phyloP scores from a whole-genome alignment of 257 asterid species.

The Solanum etuberosum region DNA sequence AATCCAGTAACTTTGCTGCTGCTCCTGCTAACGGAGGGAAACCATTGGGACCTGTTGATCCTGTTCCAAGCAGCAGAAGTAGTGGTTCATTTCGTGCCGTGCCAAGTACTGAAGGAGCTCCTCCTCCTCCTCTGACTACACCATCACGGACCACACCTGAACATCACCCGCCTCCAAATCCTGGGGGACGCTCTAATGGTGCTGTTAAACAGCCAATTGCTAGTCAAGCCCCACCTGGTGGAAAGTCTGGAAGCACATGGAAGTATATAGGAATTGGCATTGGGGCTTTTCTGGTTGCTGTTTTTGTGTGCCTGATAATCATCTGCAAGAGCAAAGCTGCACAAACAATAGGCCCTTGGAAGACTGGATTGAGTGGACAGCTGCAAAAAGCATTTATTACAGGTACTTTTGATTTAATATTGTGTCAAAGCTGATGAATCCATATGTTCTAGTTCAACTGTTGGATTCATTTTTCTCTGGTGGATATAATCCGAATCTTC shows the following conservation, averaged over 20 bases:
- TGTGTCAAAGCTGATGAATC: not conserved
- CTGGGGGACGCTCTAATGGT: not conserved
- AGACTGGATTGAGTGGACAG: slow-evolving; percentile 89
- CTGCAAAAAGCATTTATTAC: slow-evolving; percentile 84
- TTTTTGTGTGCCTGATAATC: slow-evolving; percentile 20
- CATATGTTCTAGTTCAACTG: not conserved
- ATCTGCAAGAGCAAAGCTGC: slow-evolving; percentile 53
- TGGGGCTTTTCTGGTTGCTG: slow-evolving; percentile 22
- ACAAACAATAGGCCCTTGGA: slow-evolving; percentile 68
- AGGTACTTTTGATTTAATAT: slow-evolving; percentile 26
- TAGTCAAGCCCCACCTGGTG: slow-evolving; percentile 1
- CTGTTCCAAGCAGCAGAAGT: slow-evolving; percentile 57
- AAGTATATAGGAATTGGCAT: slow-evolving; percentile 37
- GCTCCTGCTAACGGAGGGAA: slow-evolving; percentile 21
- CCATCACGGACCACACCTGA: slow-evolving; percentile 11
- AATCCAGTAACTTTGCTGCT: slow-evolving; percentile 50
- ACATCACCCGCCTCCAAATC: slow-evolving; percentile 5
- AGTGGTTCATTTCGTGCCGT: slow-evolving; percentile 89
- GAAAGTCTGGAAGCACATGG: slow-evolving; percentile 21
- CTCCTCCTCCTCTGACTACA: slow-evolving; percentile 10
- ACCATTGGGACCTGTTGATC: slow-evolving; percentile 9
- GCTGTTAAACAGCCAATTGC: slow-evolving; percentile 12
- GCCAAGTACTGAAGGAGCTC: slow-evolving; percentile 26
- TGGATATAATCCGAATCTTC: not conserved
- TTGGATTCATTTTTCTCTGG: not conserved